These are phyloP conservation scores for Irpex sp. DNA, from an alignment of 1,284 basidiomycete species.

Conservation along the genomic window DNA sequence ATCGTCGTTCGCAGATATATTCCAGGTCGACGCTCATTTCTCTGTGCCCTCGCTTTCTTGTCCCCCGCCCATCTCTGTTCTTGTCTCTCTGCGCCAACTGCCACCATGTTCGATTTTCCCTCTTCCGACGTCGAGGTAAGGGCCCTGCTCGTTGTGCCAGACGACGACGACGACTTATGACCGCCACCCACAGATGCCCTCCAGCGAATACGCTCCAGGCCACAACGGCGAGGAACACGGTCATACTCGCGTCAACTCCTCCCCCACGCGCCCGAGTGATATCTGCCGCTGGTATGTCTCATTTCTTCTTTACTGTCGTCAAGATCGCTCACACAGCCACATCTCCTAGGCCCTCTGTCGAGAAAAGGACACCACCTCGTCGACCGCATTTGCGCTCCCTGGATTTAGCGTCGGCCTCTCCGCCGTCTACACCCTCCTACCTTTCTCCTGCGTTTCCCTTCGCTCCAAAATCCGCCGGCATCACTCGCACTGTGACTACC, in stretches of 20 bases:
- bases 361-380: conserved; percentile 15
- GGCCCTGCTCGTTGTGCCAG: conserved; percentile 11
- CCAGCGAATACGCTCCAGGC: neutral
- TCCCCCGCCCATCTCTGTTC: conserved; percentile 5
- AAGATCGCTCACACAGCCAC: neutral
- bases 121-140: conserved; percentile 21
- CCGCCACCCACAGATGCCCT: conserved; percentile 1
- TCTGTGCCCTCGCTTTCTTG: neutral
- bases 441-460: conserved; percentile 16
- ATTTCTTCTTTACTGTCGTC: neutral
- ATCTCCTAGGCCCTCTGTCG: conserved; percentile 3
- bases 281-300: conserved; percentile 16
- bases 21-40: neutral
- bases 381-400: conserved; percentile 28
- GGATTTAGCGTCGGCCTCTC: conserved; percentile 22
- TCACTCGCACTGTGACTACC: neutral
- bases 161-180: neutral
- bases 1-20: neutral
- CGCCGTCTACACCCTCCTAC: conserved; percentile 19
- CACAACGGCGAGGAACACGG: neutral
- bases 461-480: conserved; percentile 1
- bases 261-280: conserved; percentile 24
- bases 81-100: conserved; percentile 4
- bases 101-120: neutral
- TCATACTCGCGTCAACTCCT: conserved; percentile 18